phyloP scores from a whole-genome alignment of 371 early-diverging fungal species.

The Vairimorpha necatrix region DNA sequence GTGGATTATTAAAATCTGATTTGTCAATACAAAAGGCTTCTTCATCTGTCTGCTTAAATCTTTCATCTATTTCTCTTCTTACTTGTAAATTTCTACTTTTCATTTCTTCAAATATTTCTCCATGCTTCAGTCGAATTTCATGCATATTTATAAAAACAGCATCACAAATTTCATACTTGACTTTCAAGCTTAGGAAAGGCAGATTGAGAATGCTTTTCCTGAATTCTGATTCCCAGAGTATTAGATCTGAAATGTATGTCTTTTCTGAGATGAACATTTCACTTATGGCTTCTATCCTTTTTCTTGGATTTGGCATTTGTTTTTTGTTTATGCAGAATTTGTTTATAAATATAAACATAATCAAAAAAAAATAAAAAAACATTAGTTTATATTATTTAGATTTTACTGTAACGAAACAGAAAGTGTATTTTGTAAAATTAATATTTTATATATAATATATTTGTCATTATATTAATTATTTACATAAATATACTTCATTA shows the following conservation, averaged over 20 bases:
- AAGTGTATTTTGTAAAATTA: too few relatives aligned
- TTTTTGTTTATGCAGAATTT: too few relatives aligned
- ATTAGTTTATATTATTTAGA: too few relatives aligned
- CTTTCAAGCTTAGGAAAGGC: constrained; percentile 21
- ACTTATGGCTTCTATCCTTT: constrained; percentile 52
- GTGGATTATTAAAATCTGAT: neutral
- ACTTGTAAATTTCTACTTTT: constrained; percentile 26
- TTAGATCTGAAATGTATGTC: constrained; percentile 47
- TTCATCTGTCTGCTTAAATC: neutral
- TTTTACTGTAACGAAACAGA: too few relatives aligned
- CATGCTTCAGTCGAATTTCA: constrained; percentile 28
- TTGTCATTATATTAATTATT: too few relatives aligned
- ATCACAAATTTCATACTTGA: constrained; percentile 46
- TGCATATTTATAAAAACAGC: constrained; percentile 51
- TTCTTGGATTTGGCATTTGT: constrained; percentile 27
- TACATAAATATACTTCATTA: too few relatives aligned
- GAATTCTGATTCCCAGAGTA: constrained; percentile 47
- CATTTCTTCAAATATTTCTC: constrained; percentile 32
- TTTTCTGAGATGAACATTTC: constrained; percentile 56
- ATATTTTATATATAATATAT: too few relatives aligned
- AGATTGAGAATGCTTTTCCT: constrained; percentile 41
- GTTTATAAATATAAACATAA: too few relatives aligned
- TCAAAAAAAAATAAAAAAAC: too few relatives aligned
- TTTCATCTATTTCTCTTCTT: neutral
- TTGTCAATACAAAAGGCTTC: constrained; percentile 17